phyloP scores from a whole-genome alignment of 495 filamentous ascomycete genomes.

The Trichoderma asperelloides region DNA sequence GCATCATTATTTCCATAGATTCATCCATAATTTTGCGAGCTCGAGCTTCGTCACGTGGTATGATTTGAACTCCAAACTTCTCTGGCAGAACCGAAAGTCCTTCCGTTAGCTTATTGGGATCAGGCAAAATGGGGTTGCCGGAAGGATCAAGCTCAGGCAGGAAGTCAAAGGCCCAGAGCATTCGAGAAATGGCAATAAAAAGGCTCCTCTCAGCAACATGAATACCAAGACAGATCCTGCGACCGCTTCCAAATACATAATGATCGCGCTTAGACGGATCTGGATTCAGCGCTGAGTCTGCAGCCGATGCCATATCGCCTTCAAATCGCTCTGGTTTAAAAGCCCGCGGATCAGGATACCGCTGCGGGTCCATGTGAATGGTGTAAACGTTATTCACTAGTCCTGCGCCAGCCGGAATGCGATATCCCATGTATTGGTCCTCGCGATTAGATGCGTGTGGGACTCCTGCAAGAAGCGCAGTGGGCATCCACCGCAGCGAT shows the following conservation, averaged over 20 bases:
- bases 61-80: too few relatives aligned
- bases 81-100: too few relatives aligned
- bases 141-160: constrained; percentile 1
- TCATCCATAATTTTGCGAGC: too few relatives aligned
- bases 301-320: constrained; percentile 25
- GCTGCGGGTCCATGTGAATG: constrained; percentile 22
- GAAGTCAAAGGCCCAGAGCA: constrained; percentile 47
- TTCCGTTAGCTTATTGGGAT: too few relatives aligned
- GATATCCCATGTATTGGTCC: constrained; percentile 18
- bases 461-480: constrained; percentile 34
- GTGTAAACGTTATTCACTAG: not conserved
- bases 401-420: not conserved
- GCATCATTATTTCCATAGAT: too few relatives aligned
- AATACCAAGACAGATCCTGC: constrained; percentile 48
- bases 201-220: constrained; percentile 46
- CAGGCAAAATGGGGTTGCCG: not conserved
- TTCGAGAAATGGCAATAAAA: constrained; percentile 36
- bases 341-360: constrained; percentile 30
- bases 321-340: constrained; percentile 39
- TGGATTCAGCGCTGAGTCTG: constrained; percentile 17
- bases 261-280: constrained; percentile 37
- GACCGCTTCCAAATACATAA: constrained; percentile 43
- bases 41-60: too few relatives aligned
- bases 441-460: constrained; percentile 37
- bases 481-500: constrained; percentile 40